These are phyloP conservation scores for Suhomyces ambrosiae DNA, from an alignment of 1,139 yeast genomes.

Conservation along the genomic window DNA sequence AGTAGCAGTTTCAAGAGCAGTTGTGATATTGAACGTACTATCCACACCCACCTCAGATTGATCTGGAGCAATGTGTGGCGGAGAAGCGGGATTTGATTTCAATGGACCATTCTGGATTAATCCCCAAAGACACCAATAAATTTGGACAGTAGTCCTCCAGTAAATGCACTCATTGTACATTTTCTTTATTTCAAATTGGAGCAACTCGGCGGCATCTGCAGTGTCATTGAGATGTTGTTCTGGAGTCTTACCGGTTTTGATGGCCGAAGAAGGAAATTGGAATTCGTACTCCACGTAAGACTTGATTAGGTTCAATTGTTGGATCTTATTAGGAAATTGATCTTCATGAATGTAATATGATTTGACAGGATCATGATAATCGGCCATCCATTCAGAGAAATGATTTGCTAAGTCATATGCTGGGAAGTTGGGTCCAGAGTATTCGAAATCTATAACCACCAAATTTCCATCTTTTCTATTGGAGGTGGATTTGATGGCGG, in stretches of 20 bases:
- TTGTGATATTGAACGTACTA: constrained; percentile 43
- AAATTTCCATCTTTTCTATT: constrained; percentile 63
- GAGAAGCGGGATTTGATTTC: constrained; percentile 15
- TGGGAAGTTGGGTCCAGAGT: constrained; percentile 90
- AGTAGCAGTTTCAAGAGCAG: constrained; percentile 33
- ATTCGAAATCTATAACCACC: constrained; percentile 95
- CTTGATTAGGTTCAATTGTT: constrained; percentile 70
- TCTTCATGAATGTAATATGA: constrained; percentile 61
- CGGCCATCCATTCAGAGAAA: constrained; percentile 93
- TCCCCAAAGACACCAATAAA: constrained; percentile 93
- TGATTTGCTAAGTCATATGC: constrained; percentile 92
- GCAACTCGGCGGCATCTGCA: constrained; percentile 28
- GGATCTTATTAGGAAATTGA: constrained; percentile 65
- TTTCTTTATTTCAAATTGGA: constrained; percentile 56
- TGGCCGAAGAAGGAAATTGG: constrained; percentile 40
- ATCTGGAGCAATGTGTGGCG: constrained; percentile 16
- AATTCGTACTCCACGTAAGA: constrained; percentile 67
- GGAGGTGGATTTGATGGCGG: constrained; percentile 26
- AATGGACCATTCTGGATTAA: constrained; percentile 65
- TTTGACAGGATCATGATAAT: constrained; percentile 69
- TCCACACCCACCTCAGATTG: constrained; percentile 35
- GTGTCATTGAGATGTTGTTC: constrained; percentile 18
- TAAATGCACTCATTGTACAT: constrained; percentile 64
- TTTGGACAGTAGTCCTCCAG: constrained; percentile 83
- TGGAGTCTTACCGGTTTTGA: constrained; percentile 22